These are phyloP conservation scores for Phytophthora tentaculata DNA, from an alignment of 352 stramenopile genomes.

Conservation along the genomic window DNA sequence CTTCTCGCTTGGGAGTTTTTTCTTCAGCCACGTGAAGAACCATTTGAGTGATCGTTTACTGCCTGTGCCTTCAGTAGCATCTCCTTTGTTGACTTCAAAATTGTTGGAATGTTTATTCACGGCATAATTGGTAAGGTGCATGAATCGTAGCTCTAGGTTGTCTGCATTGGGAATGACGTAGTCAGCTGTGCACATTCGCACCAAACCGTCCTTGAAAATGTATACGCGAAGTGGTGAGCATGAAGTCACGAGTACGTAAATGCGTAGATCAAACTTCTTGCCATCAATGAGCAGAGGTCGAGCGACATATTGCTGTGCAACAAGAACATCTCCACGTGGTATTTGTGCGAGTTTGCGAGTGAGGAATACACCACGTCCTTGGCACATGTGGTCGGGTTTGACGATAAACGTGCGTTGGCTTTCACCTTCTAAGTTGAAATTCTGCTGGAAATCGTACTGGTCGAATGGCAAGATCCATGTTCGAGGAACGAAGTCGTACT, in stretches of 20 bases:
- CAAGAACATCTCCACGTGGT: conserved; percentile 82
- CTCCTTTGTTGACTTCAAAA: conserved; percentile 84
- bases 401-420: conserved; percentile 95
- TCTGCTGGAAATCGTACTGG: conserved; percentile 90
- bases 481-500: conserved; percentile 95
- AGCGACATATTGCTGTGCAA: conserved; percentile 89
- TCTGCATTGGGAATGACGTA: conserved; percentile 86
- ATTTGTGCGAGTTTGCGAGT: conserved; percentile 92
- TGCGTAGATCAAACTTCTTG: conserved; percentile 94
- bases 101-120: conserved; percentile 93
- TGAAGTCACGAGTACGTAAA: conserved; percentile 92
- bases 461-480: conserved; percentile 98
- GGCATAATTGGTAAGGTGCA: conserved; percentile 94
- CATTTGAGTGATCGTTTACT: conserved; percentile 92
- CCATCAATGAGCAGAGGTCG: conserved; percentile 78
- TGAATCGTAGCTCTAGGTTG: conserved; percentile 90
- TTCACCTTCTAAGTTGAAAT: conserved; percentile 92
- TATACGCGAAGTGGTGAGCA: conserved; percentile 89
- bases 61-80: conserved; percentile 59
- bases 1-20: conserved; percentile 60
- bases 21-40: conserved; percentile 92
- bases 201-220: conserved; percentile 91
- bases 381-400: conserved; percentile 92
- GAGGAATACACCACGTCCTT: conserved; percentile 95
- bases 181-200: conserved; percentile 89